Evolutionary conservation across 371 early-diverging fungal genomes (phyloP), one percentile per base, ranked within the genome.

Genomic region (Mortierella sp.): DNA sequence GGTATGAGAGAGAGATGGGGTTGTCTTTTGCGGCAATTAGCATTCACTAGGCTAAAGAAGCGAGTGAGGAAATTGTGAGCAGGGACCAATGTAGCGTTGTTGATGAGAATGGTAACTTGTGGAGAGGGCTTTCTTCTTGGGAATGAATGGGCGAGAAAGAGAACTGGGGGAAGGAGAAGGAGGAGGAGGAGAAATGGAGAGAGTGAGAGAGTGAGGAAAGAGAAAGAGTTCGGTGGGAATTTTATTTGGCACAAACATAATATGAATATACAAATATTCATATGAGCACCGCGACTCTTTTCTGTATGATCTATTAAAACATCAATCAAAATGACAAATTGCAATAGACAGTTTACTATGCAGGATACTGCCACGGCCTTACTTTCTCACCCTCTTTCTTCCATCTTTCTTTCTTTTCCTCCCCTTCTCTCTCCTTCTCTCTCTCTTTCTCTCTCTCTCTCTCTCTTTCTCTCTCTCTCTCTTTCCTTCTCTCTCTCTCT

Each of bases 171-270:
- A 34, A 34, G 9, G 60, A 65, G 42, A 31, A 19, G n/a, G 58
- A 40, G 17, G 58, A 49, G 53, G 31, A 15, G 28, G 35, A 58
- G 31, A 19, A 12, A 64, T 26, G 28, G 22, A 70, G 37, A 43
- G 54, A 51, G 28, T 43, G 37, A 62, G 61, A 26, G 40, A 64
- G 61, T 15, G 64, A 64, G 19, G 34, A 15, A 58, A 15, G 28
- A 34, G 23, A 54, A 19, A 56, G 32, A 40, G 26, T 15, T 10
- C 43, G 43, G 53, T 53, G 53, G 53, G 53, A 53, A 53, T 29
- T 26, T 53, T 53, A 8, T 22, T 6, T 55, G 17, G 7, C 7
- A 26, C 7, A 28, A n/a, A 54, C 23, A 26, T n/a, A 58, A 13
- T 34, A 34, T 19, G 35, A 9, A 58, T 15, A 4, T 43, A 10